phyloP scores from a whole-genome alignment of 2,329 filamentous ascomycete genomes.

The Apiospora marii region DNA sequence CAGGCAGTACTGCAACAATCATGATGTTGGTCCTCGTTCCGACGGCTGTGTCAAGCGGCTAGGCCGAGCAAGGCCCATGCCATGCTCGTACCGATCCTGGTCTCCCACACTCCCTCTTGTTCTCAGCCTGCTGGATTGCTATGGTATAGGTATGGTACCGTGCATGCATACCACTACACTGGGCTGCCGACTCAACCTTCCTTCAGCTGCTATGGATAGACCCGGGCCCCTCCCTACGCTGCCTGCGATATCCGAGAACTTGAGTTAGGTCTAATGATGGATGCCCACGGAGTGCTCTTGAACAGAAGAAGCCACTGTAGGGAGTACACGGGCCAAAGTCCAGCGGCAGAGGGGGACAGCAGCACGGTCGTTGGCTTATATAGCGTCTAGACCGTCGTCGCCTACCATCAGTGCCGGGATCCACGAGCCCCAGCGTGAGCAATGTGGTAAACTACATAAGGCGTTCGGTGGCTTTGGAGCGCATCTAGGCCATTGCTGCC shows the following conservation, averaged over 20 bases:
- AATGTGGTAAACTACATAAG: neutral
- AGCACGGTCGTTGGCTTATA: neutral
- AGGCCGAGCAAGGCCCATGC: neutral
- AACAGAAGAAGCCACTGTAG: neutral
- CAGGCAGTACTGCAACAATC: neutral
- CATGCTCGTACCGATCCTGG: neutral
- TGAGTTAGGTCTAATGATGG: neutral
- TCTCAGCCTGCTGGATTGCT: neutral
- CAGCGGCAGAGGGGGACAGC: neutral
- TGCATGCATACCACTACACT: neutral
- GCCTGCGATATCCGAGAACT: neutral
- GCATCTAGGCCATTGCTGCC: neutral
- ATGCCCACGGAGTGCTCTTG: neutral
- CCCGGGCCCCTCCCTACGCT: neutral
- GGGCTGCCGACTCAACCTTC: neutral
- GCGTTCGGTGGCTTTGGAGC: neutral
- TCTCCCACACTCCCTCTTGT: neutral
- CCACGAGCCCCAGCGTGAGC: constrained; percentile 11
- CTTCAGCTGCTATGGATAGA: neutral
- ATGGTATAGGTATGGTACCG: neutral
- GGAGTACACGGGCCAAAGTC: neutral
- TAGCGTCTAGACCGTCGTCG: neutral
- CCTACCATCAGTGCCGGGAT: neutral
- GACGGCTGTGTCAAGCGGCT: neutral
- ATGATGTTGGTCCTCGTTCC: neutral